A percentile compares a stretch with the other conserved stretches of the same genome.
Conservation (phyloP, 805 yeast genomes). For the Diddensiella santjacobensis region DNA sequence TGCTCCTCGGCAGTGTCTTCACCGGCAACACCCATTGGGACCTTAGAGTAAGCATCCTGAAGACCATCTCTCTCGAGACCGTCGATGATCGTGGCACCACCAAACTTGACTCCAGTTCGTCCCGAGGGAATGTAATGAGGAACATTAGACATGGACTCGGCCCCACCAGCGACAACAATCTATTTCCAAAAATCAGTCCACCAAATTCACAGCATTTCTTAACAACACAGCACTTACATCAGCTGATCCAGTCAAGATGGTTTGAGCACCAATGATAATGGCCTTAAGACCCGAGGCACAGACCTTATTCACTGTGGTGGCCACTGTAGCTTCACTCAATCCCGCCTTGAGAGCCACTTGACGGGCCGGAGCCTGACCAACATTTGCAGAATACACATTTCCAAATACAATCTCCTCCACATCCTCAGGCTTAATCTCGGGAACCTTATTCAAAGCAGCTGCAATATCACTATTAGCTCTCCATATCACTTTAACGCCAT, state of each 20-base stretch:
- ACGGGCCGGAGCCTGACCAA: constrained; percentile 97
- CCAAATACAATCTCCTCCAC: constrained; percentile 93
- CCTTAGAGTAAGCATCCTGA: constrained; percentile 81
- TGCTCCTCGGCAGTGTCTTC: constrained; percentile 93
- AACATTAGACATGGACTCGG: constrained; percentile 94
- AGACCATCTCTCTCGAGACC: constrained; percentile 92
- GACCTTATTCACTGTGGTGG: constrained; percentile 91
- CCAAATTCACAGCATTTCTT: background rate
- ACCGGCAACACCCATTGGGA: constrained; percentile 95
- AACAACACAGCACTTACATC: constrained; percentile 38
- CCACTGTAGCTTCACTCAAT: constrained; percentile 70
- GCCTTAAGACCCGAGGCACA: constrained; percentile 97
- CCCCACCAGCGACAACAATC: constrained; percentile 94
- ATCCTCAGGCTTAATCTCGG: constrained; percentile 67
- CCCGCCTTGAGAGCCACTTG: constrained; percentile 95
- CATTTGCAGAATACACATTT: constrained; percentile 85
- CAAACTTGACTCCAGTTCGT: constrained; percentile 86
- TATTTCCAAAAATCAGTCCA: background rate
- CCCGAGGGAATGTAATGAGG: constrained; percentile 89
- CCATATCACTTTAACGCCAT: too few species aligned
- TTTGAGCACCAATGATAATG: constrained; percentile 84
- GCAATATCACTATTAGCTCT: background rate
- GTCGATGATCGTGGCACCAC: constrained; percentile 74
- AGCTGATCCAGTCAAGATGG: constrained; percentile 82
- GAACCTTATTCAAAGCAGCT: constrained; percentile 65